Conservation (phyloP, 768 basidiomycete genomes). For the Phylloporus arenicola region DNA sequence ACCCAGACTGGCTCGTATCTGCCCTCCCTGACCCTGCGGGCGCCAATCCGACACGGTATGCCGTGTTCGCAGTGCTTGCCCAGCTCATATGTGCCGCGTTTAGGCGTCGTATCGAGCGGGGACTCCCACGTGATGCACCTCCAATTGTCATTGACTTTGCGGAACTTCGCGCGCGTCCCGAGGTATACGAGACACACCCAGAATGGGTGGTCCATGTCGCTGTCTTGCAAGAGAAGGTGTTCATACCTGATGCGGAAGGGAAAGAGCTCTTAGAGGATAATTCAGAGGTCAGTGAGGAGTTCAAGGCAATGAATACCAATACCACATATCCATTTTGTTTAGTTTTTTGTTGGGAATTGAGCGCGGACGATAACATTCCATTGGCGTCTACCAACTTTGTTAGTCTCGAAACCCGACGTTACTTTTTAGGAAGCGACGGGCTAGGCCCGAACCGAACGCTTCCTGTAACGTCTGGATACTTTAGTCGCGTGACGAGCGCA, state of each 20-base stretch:
- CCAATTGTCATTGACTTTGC: neutral
- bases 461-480: too few species aligned
- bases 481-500: too few species aligned
- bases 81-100: neutral
- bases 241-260: neutral
- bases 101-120: neutral
- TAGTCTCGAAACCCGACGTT: too few species aligned
- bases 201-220: neutral
- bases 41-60: neutral
- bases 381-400: too few species aligned
- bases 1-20: neutral
- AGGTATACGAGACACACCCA: neutral
- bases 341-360: too few species aligned
- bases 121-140: neutral
- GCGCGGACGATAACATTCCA: too few species aligned
- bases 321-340: neutral
- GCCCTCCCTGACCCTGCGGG: neutral
- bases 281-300: neutral
- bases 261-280: neutral
- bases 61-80: neutral
- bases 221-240: neutral
- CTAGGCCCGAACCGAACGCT: too few species aligned
- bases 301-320: neutral
- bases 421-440: too few species aligned
- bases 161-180: neutral